Evolutionary conservation across 495 filamentous ascomycete genomes (phyloP), one percentile per base, ranked within the genome.

Genomic region (Pseudomonodictys pantanalensis): DNA sequence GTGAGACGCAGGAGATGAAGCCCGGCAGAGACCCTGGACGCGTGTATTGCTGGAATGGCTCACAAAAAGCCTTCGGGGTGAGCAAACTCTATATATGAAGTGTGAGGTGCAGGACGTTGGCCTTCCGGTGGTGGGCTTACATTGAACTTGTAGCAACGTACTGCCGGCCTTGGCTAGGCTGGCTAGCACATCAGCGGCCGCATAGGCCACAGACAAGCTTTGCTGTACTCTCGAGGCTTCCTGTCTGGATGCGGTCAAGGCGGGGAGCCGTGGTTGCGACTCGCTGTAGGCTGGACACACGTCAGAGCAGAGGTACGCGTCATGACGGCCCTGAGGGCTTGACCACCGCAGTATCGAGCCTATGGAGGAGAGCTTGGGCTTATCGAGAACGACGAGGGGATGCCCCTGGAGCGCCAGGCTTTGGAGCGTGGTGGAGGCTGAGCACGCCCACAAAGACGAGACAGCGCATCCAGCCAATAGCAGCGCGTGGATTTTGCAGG

Each of bases 241-340:
- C 26, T 47, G 24, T 15, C 44, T 26, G 18, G 6, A 55, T 48
- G 12, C 50, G 51, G 49, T 41, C 58, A 56, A 11, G 18, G 59
- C 52, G 59, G 59, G 59, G 59, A 62, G 51, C 59, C 59, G 59
- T 58, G 55, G 55, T 45, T 58, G 20, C 18, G 11, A 7, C 29
- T 5, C 12, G 24, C n/a, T 30, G 25, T 18, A 22, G 26, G 43
- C 26, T 58, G 9, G 28, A 41, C 29, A 18, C 9, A 33, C 39
- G 32, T 18, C 1, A 60, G 49, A 30, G 23, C 20, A 10, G 11
- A 39, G 52, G 41, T 55, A 56, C 59, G 59, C 59, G 59, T 62
- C 58, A 60, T 54, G 49, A 48, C 30, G 3, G 48, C 56, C 35
- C 8, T 52, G 56, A 41, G n/a, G 45, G 51, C 50, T 35, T 38